phyloP scores from a whole-genome alignment of 495 filamentous ascomycete genomes.

The Tuber melanosporum region DNA sequence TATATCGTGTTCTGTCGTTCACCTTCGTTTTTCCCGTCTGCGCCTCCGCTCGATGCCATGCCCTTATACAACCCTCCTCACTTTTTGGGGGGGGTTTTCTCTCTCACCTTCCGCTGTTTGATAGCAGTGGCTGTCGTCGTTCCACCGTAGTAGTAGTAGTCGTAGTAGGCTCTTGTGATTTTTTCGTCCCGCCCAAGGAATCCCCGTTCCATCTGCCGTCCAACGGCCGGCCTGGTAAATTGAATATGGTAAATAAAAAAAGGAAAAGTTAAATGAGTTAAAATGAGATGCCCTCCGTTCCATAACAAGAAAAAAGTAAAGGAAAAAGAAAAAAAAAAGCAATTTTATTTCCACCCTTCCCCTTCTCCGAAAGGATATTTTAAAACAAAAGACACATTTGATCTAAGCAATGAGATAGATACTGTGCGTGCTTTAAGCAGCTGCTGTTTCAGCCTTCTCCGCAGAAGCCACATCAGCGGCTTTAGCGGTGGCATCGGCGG shows the following conservation, averaged over 20 bases:
- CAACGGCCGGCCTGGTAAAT: neutral
- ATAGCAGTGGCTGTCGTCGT: neutral
- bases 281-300: conserved; percentile 4
- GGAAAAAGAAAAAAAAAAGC: conserved; percentile 2
- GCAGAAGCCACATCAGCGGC: neutral
- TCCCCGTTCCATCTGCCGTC: neutral
- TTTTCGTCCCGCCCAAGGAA: neutral
- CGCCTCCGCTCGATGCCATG: neutral
- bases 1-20: neutral
- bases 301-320: conserved; percentile 5
- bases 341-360: neutral
- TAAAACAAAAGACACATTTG: neutral
- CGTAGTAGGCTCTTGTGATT: neutral
- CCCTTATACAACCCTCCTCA: neutral
- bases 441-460: conserved; percentile 5
- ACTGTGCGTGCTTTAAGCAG: conserved; percentile 9
- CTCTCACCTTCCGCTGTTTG: neutral
- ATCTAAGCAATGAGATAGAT: conserved; percentile 6
- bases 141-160: neutral
- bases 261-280: neutral
- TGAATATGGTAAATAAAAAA: conserved; percentile 4
- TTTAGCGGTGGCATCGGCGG: neutral
- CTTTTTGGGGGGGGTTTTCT: neutral
- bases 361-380: neutral
- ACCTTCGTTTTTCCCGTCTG: neutral